phyloP scores from a whole-genome alignment of 768 basidiomycete genomes.

The button mushroom (Agaricus bisporus) region DNA sequence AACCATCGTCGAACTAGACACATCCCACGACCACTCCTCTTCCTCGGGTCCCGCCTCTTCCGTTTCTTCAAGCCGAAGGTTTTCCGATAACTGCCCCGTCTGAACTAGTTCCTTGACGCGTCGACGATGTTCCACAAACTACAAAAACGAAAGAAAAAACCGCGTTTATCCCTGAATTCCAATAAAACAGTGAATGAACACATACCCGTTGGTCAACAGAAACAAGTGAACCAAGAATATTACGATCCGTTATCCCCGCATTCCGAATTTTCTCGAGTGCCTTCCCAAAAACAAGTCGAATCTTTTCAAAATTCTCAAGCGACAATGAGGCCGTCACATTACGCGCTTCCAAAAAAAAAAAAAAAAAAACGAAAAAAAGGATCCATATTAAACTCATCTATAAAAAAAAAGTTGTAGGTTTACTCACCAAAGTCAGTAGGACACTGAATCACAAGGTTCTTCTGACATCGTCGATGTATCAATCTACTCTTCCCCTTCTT shows the following conservation, averaged over 20 bases:
- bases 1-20: too few relatives aligned
- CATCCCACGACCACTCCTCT: neutral
- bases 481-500: constrained; percentile 11
- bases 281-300: constrained; percentile 29
- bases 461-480: constrained; percentile 22
- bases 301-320: constrained; percentile 18
- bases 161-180: neutral
- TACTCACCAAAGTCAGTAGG: constrained; percentile 1
- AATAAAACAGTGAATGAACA: neutral
- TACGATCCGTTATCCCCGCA: constrained; percentile 12
- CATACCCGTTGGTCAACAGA: constrained; percentile 14
- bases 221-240: constrained; percentile 22
- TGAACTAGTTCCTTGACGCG: neutral
- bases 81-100: neutral
- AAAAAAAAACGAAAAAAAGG: neutral
- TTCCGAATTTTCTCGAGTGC: constrained; percentile 21
- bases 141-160: neutral
- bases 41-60: neutral
- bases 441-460: constrained; percentile 30
- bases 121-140: constrained; percentile 3
- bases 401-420: neutral
- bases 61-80: neutral
- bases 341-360: constrained; percentile 15
- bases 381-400: neutral
- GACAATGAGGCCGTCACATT: constrained; percentile 31